phyloP scores from a whole-genome alignment of 345 rosid species.

The Lepidium sativum region DNA sequence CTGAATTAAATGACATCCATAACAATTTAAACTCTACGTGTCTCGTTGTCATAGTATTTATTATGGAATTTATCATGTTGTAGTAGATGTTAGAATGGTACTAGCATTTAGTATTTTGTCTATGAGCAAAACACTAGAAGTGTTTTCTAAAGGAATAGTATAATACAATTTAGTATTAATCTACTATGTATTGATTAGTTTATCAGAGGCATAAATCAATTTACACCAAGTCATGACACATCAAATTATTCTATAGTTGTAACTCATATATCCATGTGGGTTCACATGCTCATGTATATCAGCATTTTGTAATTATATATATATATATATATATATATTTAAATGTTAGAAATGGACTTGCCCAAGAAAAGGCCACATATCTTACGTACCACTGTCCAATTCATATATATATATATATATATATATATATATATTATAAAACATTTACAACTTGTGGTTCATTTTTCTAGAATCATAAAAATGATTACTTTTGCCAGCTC shows the following conservation, averaged over 20 bases:
- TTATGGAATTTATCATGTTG: not conserved
- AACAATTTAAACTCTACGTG: not conserved
- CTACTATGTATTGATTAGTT: too few relatives aligned
- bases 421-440: not conserved
- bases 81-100: not conserved
- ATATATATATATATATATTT: constrained; percentile 11
- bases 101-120: not conserved
- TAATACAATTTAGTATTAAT: too few relatives aligned
- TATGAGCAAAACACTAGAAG: not conserved
- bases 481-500: constrained; percentile 21
- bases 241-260: not conserved
- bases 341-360: not conserved
- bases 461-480: not conserved
- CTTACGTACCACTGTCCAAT: constrained; percentile 22
- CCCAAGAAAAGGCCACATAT: constrained; percentile 21
- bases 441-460: constrained; percentile 23
- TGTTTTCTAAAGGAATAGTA: too few relatives aligned
- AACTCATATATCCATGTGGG: constrained; percentile 19
- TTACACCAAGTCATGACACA: constrained; percentile 14
- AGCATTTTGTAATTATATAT: not conserved
- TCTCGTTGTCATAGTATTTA: not conserved
- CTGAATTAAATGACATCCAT: not conserved
- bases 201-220: not conserved
- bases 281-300: constrained; percentile 24
- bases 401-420: not conserved